Conservation (phyloP, 1,284 basidiomycete species). For the Papiliotrema terrestris region DNA sequence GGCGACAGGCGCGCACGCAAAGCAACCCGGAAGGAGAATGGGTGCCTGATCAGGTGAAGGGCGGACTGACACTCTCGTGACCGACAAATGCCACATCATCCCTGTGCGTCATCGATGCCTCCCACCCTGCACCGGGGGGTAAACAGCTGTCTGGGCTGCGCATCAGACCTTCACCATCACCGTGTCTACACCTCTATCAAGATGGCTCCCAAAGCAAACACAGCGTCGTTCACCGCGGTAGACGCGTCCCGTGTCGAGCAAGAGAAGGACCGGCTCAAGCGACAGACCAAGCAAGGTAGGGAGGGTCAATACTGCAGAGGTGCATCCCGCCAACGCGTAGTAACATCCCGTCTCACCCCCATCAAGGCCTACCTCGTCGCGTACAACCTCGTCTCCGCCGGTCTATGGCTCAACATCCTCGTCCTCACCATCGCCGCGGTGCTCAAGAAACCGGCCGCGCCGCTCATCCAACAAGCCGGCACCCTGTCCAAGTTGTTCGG, state of each 20-base stretch:
- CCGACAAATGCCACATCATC: no score
- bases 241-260: slow-evolving; percentile 5
- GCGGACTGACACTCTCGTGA: no score
- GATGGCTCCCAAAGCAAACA: no score
- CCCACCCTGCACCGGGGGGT: no score
- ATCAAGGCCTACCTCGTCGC: slow-evolving; percentile 61
- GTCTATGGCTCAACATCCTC: slow-evolving; percentile 73
- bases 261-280: slow-evolving; percentile 18
- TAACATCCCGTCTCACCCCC: slow-evolving; percentile 22
- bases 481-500: background rate
- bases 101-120: no score
- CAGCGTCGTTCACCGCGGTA: background rate
- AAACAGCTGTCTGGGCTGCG: no score
- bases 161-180: no score
- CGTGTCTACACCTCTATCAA: no score
- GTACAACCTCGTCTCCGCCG: slow-evolving; percentile 71
- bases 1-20: no score
- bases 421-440: slow-evolving; percentile 42
- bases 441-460: slow-evolving; percentile 2
- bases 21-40: no score
- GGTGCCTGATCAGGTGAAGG: no score
- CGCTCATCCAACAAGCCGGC: slow-evolving; percentile 3
- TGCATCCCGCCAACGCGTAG: background rate
- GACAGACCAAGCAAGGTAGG: slow-evolving; percentile 15
- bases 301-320: background rate